phyloP scores from a whole-genome alignment of 2,329 filamentous ascomycete species.

The Pseudogymnoascus sp. region DNA sequence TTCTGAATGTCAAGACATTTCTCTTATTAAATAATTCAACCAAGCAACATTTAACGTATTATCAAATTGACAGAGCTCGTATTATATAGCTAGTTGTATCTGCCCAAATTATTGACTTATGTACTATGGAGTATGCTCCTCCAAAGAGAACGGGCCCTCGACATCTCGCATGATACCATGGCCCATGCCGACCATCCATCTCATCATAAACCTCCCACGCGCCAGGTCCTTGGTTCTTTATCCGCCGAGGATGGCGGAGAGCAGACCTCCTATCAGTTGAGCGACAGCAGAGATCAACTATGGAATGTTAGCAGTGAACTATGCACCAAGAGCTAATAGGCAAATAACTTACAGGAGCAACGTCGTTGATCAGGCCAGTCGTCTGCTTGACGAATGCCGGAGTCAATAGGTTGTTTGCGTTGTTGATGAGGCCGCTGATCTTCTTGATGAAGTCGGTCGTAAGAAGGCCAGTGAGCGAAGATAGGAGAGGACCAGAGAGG shows the following conservation, averaged over 20 bases:
- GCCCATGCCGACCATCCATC: neutral
- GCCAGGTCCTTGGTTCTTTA: neutral
- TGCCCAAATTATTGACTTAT: neutral
- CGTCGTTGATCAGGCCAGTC: neutral
- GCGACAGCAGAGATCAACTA: neutral
- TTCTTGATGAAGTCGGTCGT: neutral
- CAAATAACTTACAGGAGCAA: neutral
- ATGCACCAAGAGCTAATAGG: neutral
- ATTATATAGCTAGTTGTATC: neutral
- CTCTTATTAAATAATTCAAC: neutral
- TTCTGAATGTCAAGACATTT: neutral
- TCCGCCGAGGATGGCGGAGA: neutral
- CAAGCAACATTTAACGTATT: neutral
- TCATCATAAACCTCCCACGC: neutral
- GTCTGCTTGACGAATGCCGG: neutral
- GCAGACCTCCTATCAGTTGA: neutral
- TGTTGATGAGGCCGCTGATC: neutral
- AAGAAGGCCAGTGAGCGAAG: neutral
- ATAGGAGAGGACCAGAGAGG: neutral
- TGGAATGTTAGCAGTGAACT: neutral
- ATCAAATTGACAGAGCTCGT: neutral
- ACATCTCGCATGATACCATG: neutral
- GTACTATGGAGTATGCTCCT: slow-evolving; percentile 1
- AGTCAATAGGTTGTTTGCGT: slow-evolving; percentile 4
- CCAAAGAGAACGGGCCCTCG: neutral